Evolutionary conservation across 345 rosid species (phyloP), one percentile per base, ranked within the genome.

Genomic region (Dipteronia sinensis): DNA sequence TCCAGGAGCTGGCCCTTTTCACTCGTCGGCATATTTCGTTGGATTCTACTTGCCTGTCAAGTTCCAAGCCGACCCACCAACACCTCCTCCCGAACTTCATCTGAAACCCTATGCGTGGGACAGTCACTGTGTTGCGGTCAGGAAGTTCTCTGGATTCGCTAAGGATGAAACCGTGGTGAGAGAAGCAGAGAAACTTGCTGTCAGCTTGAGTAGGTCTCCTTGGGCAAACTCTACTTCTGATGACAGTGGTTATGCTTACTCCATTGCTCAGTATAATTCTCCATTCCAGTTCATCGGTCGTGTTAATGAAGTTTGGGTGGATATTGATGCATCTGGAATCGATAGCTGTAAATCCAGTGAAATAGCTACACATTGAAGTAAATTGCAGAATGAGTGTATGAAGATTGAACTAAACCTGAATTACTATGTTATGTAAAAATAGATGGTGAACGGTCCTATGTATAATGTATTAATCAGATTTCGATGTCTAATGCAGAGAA

Each of bases 281-380:
- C 94, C 93, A 0, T 85, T 92, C 81, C 84, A 76, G 61, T 71
- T 89, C 73, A 77, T 90, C 4, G 89, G 92, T 1, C 91, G 94
- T 3, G 76, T 77, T 40, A 92, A 90, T 77, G 97, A 92, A 82
- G 84, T 92, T 0, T 89, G 94, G 97, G 92, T 85, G 19, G 92
- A 90, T 77, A 77, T 92, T 1, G 65, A 79, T 23, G 76, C 77
- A 20, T 74, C 87, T 27, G 84, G 20, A 34, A 68, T 71, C 3
- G 55, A 78, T 34, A 85, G 79, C 29, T 76, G 87, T 72, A 71
- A 59, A 53, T 71, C 79, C 61, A 62, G 47, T 44, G 42, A 69
- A 29, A 4, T 82, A 40, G 83, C 94, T 70, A n/a, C 89, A 11
- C 82, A 81, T 76, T 86, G 86, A 88, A 58, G 67, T 13, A 29